Evolutionary conservation across 1,284 basidiomycete genomes (phyloP), one percentile per base, ranked within the genome.

Genomic region (Wolfiporia cocos): DNA sequence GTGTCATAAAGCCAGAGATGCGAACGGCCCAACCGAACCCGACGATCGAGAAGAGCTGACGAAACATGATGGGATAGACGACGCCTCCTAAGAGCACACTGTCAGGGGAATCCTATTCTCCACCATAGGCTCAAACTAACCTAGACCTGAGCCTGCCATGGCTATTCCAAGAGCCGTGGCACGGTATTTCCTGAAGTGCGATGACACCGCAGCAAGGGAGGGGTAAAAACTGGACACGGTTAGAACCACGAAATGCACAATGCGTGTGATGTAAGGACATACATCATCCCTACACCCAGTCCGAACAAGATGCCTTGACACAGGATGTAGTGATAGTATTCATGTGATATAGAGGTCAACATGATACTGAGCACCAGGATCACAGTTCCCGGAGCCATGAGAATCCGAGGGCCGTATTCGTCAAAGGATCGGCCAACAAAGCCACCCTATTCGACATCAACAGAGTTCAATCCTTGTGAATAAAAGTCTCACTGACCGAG

Each of bases 11-110:
- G 0, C 59, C 65, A 1, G 60, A 51, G 21, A 64, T 61, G 19
- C 67, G 59, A 18, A 82, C 71, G 0, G 71, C 69, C 80, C 80
- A 83, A 7, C 65, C 71, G 54, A 83, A 86, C 1, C 79, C 81
- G 26, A 80, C 56, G 20, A 48, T 44, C 28, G 58, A 48, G 53
- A 84, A 81, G 11, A 85, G 70, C 19, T 64, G 65, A 46, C 76
- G 74, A 20, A 85, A 67, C 62, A 83, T 67, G 43, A 86, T 74
- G 0, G 83, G 81, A 49, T 76, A 85, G 7, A 83, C 62, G 3
- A 85, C 76, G 5, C 83, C 83, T 19, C 82, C 82, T 78, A 24
- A n/a, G 3, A 17, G 7, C 17, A n/a, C n/a, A n/a, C n/a, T n/a
- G n/a, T n/a, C n/a, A n/a, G n/a, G n/a, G n/a, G n/a, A n/a, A n/a